Evolutionary conservation across 139 green algal genomes (phyloP).

Genomic region (Chlorella sp.): DNA sequence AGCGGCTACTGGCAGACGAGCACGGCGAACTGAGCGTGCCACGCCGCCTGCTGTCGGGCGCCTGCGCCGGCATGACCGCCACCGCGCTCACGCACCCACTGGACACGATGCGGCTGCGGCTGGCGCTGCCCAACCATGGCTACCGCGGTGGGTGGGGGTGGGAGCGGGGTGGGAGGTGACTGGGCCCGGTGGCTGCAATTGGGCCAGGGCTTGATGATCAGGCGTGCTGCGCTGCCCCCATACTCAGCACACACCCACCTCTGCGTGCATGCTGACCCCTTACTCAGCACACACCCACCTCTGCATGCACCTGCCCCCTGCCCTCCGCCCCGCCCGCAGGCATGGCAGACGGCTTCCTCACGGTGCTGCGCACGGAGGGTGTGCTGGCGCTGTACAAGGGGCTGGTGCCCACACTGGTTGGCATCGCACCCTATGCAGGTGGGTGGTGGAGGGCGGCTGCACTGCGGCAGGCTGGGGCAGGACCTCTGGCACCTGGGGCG

Average conservation of each 20-base stretch:
- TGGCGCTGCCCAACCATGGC: conserved; percentile 86
- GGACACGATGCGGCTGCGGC: conserved; percentile 87
- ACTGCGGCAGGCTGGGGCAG: no score
- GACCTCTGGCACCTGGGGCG: no score
- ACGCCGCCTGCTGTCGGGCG: conserved; percentile 79
- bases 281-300: no score
- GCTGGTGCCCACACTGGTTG: conserved; percentile 91
- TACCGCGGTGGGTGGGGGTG: conserved; percentile 74
- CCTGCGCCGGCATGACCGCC: conserved; percentile 94
- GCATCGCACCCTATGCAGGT: conserved; percentile 90
- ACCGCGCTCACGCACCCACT: conserved; percentile 96
- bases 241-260: no score
- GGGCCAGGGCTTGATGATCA: no score
- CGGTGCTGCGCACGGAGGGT: conserved; percentile 80
- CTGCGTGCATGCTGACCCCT: no score
- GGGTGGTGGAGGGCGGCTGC: no score
- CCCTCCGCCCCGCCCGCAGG: conserved; percentile 58
- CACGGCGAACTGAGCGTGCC: conserved; percentile 76
- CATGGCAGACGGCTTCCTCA: conserved; percentile 64
- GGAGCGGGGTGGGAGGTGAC: no score
- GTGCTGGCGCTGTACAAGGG: conserved; percentile 87
- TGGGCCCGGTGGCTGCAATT: no score
- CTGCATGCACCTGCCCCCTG: no score
- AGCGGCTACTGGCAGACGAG: conserved; percentile 59
- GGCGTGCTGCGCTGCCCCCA: no score